These are phyloP conservation scores for Xerocomus potaroensis DNA, from an alignment of 768 basidiomycete genomes.

Conservation along the genomic window DNA sequence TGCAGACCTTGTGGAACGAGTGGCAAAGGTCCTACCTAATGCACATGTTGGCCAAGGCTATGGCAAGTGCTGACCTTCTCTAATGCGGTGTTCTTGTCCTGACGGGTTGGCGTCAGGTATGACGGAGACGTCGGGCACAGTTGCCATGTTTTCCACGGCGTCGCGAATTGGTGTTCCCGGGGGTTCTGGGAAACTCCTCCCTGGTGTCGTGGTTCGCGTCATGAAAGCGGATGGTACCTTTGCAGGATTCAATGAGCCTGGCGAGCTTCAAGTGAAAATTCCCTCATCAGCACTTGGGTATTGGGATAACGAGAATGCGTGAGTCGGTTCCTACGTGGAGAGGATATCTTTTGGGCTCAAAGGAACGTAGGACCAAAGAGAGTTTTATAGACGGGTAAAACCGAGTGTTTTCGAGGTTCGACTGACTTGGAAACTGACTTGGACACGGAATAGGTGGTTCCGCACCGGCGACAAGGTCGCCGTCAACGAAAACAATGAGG, in stretches of 20 bases:
- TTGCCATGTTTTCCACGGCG: slow-evolving; percentile 45
- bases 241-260: slow-evolving; percentile 52
- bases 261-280: slow-evolving; percentile 51
- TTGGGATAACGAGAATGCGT: slow-evolving; percentile 59
- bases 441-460: slow-evolving; percentile 47
- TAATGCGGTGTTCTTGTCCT: neutral
- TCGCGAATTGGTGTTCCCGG: slow-evolving; percentile 50
- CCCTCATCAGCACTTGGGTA: slow-evolving; percentile 42
- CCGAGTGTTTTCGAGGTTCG: neutral
- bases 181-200: slow-evolving; percentile 44
- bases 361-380: slow-evolving; percentile 50
- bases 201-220: slow-evolving; percentile 52
- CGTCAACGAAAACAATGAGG: slow-evolving; percentile 49
- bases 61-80: slow-evolving; percentile 32
- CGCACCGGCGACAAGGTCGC: slow-evolving; percentile 63
- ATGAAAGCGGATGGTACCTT: slow-evolving; percentile 55
- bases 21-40: slow-evolving; percentile 50
- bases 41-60: slow-evolving; percentile 64
- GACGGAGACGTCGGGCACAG: slow-evolving; percentile 59
- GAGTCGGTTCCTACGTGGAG: slow-evolving; percentile 21
- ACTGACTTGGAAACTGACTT: neutral
- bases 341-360: neutral
- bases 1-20: slow-evolving; percentile 45
- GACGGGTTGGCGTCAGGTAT: slow-evolving; percentile 40
- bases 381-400: slow-evolving; percentile 63